Evolutionary conservation across 1,139 yeast genomes (phyloP).

Genomic region (Trichomonascaceae sp.): DNA sequence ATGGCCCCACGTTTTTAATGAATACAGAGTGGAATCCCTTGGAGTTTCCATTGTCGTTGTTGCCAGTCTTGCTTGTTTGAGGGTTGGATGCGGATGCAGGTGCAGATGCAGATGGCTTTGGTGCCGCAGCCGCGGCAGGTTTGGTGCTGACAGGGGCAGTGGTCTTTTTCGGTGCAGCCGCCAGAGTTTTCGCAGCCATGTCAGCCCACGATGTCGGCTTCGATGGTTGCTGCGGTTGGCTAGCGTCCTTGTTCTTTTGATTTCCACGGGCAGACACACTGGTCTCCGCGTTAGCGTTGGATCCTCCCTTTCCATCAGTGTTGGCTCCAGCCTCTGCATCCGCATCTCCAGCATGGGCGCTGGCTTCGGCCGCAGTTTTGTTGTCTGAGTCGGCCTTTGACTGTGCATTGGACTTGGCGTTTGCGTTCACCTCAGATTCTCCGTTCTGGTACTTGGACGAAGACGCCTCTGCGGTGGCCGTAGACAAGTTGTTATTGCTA

Average conservation of each 20-base stretch:
- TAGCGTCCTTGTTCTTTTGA: too few species aligned
- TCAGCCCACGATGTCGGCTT: constrained; percentile 22
- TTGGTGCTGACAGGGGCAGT: constrained; percentile 6
- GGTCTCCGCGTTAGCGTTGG: constrained; percentile 5
- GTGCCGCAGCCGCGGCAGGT: constrained; percentile 2
- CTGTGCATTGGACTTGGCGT: too few species aligned
- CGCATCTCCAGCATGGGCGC: constrained; percentile 5
- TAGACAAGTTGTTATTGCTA: too few species aligned
- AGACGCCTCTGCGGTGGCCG: too few species aligned
- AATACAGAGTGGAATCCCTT: constrained; percentile 25
- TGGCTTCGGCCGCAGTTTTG: constrained; percentile 1
- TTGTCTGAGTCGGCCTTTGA: too few species aligned
- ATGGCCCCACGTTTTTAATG: constrained; percentile 23
- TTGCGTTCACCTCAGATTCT: too few species aligned
- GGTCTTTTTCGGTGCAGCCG: constrained; percentile 4
- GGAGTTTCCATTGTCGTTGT: constrained; percentile 2
- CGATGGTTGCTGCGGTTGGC: constrained; percentile 2
- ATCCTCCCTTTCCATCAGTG: too few species aligned
- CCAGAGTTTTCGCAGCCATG: constrained; percentile 16
- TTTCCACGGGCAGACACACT: constrained; percentile 5
- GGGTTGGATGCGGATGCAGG: constrained; percentile 2
- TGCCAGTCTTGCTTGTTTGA: too few species aligned
- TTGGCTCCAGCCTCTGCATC: constrained; percentile 7
- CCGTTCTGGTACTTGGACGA: too few species aligned
- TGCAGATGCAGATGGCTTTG: constrained; percentile 3